These are phyloP conservation scores for Paraleonurus japonicus DNA, from an alignment of 257 asterid genomes.

Conservation along the genomic window DNA sequence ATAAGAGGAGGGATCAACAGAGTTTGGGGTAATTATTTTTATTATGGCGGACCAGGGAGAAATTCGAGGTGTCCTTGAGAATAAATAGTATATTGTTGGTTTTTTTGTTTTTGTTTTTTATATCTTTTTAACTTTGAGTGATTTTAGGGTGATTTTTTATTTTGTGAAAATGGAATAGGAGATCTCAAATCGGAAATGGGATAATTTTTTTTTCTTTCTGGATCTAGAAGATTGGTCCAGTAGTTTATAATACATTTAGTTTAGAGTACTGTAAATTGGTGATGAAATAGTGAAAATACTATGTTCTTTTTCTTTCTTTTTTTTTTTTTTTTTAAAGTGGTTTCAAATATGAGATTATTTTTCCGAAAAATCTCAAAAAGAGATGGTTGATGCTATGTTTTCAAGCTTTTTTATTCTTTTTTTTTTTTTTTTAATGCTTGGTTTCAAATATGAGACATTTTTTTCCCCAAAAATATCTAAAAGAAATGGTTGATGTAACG, in stretches of 20 bases:
- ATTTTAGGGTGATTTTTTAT: slow-evolving; percentile 22
- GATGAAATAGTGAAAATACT: slow-evolving; percentile 50
- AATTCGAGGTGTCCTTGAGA: slow-evolving; percentile 49
- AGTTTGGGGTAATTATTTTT: slow-evolving; percentile 64
- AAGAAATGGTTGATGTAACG: no score
- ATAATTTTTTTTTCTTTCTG: slow-evolving; percentile 39
- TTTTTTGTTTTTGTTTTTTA: background rate
- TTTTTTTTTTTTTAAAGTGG: background rate
- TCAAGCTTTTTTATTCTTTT: no score
- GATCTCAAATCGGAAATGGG: background rate
- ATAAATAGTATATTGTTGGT: background rate
- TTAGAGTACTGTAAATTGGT: slow-evolving; percentile 44
- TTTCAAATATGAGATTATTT: no score
- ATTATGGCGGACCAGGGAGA: slow-evolving; percentile 66
- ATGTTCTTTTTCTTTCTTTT: background rate
- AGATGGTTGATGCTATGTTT: no score
- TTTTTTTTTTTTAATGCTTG: no score
- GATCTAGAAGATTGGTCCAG: slow-evolving; percentile 38
- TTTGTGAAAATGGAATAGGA: slow-evolving; percentile 15
- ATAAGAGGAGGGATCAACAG: slow-evolving; percentile 47
- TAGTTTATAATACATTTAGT: slow-evolving; percentile 34
- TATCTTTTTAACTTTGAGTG: slow-evolving; percentile 7
- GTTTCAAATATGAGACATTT: no score
- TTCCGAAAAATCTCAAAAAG: no score
- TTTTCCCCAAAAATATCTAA: no score